Percentiles rank a stretch among this genome's conserved stretches.
Evolutionary conservation across 768 basidiomycete genomes (phyloP).

Genomic region (Boletus pseudo-olivaceus): DNA sequence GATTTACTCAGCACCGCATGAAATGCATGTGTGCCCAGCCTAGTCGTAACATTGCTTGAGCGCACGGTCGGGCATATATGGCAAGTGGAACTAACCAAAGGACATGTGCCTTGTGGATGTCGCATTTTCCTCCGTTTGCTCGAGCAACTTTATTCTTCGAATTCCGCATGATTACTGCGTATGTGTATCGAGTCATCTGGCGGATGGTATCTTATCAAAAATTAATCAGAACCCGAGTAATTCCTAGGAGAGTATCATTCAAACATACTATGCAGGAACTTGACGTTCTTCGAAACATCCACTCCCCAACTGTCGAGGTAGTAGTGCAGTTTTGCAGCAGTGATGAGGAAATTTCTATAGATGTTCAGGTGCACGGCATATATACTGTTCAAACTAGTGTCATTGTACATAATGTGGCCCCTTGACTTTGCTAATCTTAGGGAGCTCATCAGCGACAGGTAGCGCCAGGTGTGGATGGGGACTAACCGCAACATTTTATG

Average conservation of each 20-base stretch:
- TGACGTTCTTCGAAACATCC: slow-evolving; percentile 38
- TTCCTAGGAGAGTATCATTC: not conserved
- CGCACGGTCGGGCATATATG: not conserved
- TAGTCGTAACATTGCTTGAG: slow-evolving; percentile 27
- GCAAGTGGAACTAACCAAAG: slow-evolving; percentile 51
- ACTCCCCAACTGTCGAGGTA: slow-evolving; percentile 68
- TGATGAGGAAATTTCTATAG: slow-evolving; percentile 79
- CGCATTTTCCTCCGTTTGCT: slow-evolving; percentile 36
- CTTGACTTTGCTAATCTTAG: slow-evolving; percentile 66
- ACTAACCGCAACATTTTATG: slow-evolving; percentile 75
- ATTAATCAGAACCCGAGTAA: not conserved
- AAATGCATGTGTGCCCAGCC: slow-evolving; percentile 84
- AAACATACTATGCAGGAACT: slow-evolving; percentile 55
- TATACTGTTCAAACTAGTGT: slow-evolving; percentile 62
- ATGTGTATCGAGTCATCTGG: slow-evolving; percentile 56
- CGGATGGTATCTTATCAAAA: slow-evolving; percentile 52
- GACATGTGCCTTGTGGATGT: slow-evolving; percentile 48
- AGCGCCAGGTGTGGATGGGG: not conserved
- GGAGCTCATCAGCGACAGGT: slow-evolving; percentile 4
- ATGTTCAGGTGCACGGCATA: slow-evolving; percentile 72
- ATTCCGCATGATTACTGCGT: slow-evolving; percentile 48
- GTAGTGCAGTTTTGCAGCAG: slow-evolving; percentile 82
- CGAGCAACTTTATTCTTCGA: slow-evolving; percentile 39
- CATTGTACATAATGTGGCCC: slow-evolving; percentile 78
- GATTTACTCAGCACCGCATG: slow-evolving; percentile 56